These are phyloP conservation scores for Leccinum subtestaceum DNA, from an alignment of 768 basidiomycete species.

Conservation along the genomic window DNA sequence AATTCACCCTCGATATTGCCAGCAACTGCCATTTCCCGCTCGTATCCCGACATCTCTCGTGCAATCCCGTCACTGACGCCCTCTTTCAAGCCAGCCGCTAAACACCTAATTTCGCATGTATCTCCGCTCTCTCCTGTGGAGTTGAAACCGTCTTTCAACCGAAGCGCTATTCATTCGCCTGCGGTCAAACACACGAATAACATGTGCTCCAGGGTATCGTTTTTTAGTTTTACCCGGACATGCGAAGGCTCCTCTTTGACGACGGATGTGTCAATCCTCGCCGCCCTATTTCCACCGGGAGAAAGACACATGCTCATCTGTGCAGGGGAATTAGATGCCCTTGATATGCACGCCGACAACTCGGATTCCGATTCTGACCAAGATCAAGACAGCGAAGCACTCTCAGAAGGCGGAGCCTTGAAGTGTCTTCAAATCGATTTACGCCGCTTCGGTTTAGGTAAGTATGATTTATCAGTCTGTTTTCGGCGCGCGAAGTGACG, in stretches of 20 bases:
- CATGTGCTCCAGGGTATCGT: conserved; percentile 45
- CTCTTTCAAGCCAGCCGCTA: conserved; percentile 37
- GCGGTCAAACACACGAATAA: conserved; percentile 14
- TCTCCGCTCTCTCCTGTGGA: conserved; percentile 31
- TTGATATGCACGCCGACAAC: conserved; percentile 38
- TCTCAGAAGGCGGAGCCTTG: conserved; percentile 40
- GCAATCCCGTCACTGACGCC: conserved; percentile 28
- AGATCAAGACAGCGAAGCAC: conserved; percentile 35
- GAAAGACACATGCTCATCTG: conserved; percentile 76
- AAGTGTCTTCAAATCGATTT: conserved; percentile 78
- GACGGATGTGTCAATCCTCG: conserved; percentile 64
- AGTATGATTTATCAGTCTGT: conserved; percentile 18
- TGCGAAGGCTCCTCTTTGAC: conserved; percentile 75
- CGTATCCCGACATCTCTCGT: conserved; percentile 41
- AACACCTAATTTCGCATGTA: conserved; percentile 36
- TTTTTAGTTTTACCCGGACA: conserved; percentile 79
- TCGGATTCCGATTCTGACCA: conserved; percentile 38
- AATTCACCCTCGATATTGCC: conserved; percentile 36
- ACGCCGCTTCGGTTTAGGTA: conserved; percentile 67
- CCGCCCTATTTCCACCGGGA: conserved; percentile 65
- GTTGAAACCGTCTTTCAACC: conserved; percentile 8
- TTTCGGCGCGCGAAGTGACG: conserved; percentile 1
- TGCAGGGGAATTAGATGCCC: conserved; percentile 62
- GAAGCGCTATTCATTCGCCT: conserved; percentile 10
- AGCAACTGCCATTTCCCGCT: conserved; percentile 36